Conservation (phyloP, 2,329 filamentous ascomycete genomes). For the Aureobasidium pullulans region DNA sequence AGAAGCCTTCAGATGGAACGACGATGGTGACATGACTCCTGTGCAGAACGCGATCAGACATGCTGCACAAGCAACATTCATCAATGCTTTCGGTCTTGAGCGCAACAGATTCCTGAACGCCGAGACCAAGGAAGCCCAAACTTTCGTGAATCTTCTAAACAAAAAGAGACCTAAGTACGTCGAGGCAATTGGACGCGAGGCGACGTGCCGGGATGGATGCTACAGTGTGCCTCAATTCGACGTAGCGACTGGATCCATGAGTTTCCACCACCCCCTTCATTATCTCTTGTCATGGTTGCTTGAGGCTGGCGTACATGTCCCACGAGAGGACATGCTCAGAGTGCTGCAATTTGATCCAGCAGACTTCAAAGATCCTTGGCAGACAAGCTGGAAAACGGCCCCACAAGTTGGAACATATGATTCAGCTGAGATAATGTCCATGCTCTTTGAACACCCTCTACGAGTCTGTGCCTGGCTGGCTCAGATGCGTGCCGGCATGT, state of each 20-base stretch:
- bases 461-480: slow-evolving; percentile 93
- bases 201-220: not conserved
- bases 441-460: slow-evolving; percentile 82
- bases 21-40: slow-evolving; percentile 49
- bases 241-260: slow-evolving; percentile 84
- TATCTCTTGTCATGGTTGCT: slow-evolving; percentile 95
- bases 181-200: slow-evolving; percentile 23
- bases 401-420: not conserved
- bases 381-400: slow-evolving; percentile 14
- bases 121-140: slow-evolving; percentile 79
- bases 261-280: slow-evolving; percentile 94
- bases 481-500: slow-evolving; percentile 97
- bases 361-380: slow-evolving; percentile 50
- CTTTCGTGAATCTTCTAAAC: slow-evolving; percentile 54
- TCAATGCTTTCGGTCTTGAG: slow-evolving; percentile 86
- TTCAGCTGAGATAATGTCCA: slow-evolving; percentile 13
- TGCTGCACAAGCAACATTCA: slow-evolving; percentile 73
- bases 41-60: slow-evolving; percentile 66
- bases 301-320: slow-evolving; percentile 75
- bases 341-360: slow-evolving; percentile 65
- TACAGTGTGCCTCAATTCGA: slow-evolving; percentile 74
- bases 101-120: slow-evolving; percentile 74
- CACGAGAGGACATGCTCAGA: slow-evolving; percentile 56
- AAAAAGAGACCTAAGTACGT: slow-evolving; percentile 35
- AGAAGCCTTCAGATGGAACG: slow-evolving; percentile 60